Percentiles rank a stretch among this genome's conserved stretches.
phyloP scores from a whole-genome alignment of 2,329 filamentous ascomycete species.

The Ceratocystis cacaofunesta region DNA sequence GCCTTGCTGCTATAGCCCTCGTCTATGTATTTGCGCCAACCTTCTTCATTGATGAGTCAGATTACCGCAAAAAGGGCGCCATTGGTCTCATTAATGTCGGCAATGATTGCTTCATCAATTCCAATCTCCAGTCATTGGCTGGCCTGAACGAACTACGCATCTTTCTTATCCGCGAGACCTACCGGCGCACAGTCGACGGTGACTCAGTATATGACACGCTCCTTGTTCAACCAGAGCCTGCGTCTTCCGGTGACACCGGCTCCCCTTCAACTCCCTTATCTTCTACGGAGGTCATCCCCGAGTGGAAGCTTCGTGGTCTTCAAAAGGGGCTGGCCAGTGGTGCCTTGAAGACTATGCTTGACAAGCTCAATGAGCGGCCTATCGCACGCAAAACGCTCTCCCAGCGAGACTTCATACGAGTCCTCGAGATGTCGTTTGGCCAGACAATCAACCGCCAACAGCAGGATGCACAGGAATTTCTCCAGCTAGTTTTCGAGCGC shows the following conservation, averaged over 20 bases:
- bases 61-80: constrained; percentile 63
- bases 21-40: constrained; percentile 98
- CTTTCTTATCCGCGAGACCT: constrained; percentile 84
- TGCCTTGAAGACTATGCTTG: constrained; percentile 82
- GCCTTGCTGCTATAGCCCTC: constrained; percentile 82
- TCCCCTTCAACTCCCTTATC: not conserved
- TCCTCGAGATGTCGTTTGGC: constrained; percentile 71
- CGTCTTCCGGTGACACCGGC: not conserved
- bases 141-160: constrained; percentile 77
- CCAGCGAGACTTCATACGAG: constrained; percentile 66
- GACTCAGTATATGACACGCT: constrained; percentile 56
- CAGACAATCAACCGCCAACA: constrained; percentile 88
- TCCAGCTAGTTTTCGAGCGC: constrained; percentile 85
- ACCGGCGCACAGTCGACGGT: constrained; percentile 68
- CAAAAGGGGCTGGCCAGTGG: constrained; percentile 73
- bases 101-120: constrained; percentile 97
- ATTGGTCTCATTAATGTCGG: constrained; percentile 82
- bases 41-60: constrained; percentile 72
- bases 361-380: constrained; percentile 82
- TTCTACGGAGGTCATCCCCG: constrained; percentile 26
- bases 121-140: constrained; percentile 80
- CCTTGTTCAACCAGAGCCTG: constrained; percentile 31
- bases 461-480: constrained; percentile 93
- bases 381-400: constrained; percentile 90
- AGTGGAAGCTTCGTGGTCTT: constrained; percentile 50